Percentiles rank a stretch among this genome's conserved stretches.
Conservation (phyloP, 176 grass and related monocot species). For the Metroxylon sagu region DNA sequence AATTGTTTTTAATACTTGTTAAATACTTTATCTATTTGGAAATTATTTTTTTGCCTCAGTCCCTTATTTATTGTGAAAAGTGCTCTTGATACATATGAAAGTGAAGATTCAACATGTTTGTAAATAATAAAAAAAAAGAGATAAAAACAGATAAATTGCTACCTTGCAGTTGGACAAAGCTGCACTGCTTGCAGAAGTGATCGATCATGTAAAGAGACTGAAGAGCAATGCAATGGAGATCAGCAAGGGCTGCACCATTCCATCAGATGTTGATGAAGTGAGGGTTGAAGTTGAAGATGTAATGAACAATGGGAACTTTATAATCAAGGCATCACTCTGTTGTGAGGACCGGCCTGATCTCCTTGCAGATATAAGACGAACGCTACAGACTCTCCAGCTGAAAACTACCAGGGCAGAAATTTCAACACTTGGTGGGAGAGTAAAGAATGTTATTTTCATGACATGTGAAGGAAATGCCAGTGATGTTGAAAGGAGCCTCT, state of each 20-base stretch:
- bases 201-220: slow-evolving; percentile 67
- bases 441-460: slow-evolving; percentile 40
- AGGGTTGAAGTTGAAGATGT: slow-evolving; percentile 33
- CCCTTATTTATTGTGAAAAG: too few relatives aligned
- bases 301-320: slow-evolving; percentile 6
- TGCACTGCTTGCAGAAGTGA: slow-evolving; percentile 67
- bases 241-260: slow-evolving; percentile 37
- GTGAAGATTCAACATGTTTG: neutral
- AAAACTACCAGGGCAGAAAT: slow-evolving; percentile 55
- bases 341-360: slow-evolving; percentile 65
- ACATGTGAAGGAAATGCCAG: slow-evolving; percentile 14
- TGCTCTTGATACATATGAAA: too few relatives aligned
- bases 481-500: slow-evolving; percentile 14
- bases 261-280: slow-evolving; percentile 70
- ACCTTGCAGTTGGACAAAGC: slow-evolving; percentile 77
- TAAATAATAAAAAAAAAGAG: neutral
- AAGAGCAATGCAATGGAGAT: slow-evolving; percentile 43
- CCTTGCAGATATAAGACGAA: slow-evolving; percentile 44
- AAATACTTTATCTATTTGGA: too few relatives aligned
- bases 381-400: slow-evolving; percentile 38
- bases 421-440: slow-evolving; percentile 64
- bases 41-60: too few relatives aligned
- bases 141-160: neutral
- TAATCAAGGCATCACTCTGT: slow-evolving; percentile 60
- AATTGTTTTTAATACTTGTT: too few relatives aligned